Conservation (phyloP, 345 rosid species). For the thale cress (Arabidopsis thaliana) region DNA sequence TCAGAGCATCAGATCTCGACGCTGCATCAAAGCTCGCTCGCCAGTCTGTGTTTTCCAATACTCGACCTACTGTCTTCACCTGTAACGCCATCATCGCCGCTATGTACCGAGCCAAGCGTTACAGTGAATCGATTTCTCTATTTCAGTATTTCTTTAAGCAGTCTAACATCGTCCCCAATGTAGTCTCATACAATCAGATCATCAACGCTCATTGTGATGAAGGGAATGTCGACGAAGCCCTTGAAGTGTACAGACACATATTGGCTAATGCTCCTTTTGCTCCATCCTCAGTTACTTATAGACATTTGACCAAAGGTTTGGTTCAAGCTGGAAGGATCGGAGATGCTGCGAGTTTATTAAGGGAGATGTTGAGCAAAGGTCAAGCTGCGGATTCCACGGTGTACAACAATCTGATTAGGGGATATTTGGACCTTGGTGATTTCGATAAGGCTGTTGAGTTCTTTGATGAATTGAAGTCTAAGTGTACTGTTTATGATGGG, state of each 20-base stretch:
- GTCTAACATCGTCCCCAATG: conserved; percentile 80
- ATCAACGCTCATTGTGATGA: conserved; percentile 87
- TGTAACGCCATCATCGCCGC: conserved; percentile 96
- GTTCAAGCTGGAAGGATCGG: conserved; percentile 72
- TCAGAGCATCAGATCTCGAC: conserved; percentile 91
- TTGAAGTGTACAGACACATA: conserved; percentile 70
- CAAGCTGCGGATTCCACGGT: conserved; percentile 95
- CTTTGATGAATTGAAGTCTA: conserved; percentile 79
- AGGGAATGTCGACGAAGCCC: conserved; percentile 75
- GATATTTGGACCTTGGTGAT: conserved; percentile 76
- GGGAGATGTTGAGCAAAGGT: conserved; percentile 88
- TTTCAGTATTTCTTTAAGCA: conserved; percentile 83
- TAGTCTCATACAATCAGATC: conserved; percentile 91
- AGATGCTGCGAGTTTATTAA: conserved; percentile 81
- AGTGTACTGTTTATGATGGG: conserved; percentile 90
- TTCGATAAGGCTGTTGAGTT: conserved; percentile 86
- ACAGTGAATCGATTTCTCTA: conserved; percentile 73
- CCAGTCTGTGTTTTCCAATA: conserved; percentile 65
- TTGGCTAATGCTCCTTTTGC: conserved; percentile 76
- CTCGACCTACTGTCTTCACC: conserved; percentile 95
- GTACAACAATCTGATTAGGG: conserved; percentile 76
- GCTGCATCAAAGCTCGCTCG: conserved; percentile 90
- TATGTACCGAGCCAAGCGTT: conserved; percentile 88
- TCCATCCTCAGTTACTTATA: conserved; percentile 83
- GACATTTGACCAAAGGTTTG: conserved; percentile 94